A percentile compares a stretch with the other conserved stretches of the same genome.
phyloP scores from a whole-genome alignment of 805 yeast genomes.

The Yamadazyma laniorum region DNA sequence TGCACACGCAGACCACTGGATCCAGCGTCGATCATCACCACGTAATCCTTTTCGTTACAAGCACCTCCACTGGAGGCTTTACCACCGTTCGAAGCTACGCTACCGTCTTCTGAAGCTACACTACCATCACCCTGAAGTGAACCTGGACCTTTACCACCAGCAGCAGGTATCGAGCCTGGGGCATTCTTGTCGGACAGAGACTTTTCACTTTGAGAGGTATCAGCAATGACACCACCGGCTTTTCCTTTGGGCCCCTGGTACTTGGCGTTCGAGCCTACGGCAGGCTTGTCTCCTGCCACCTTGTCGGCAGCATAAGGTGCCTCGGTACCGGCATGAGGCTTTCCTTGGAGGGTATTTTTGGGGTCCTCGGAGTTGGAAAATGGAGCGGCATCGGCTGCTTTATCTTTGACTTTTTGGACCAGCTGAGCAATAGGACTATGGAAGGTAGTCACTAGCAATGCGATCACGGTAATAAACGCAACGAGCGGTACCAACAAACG shows the following conservation, averaged over 20 bases:
- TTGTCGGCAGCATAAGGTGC: conserved; percentile 32
- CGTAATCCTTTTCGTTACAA: conserved; percentile 57
- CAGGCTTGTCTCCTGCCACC: conserved; percentile 11
- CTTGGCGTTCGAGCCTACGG: neutral
- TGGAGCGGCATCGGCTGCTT: conserved; percentile 21
- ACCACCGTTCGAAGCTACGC: neutral
- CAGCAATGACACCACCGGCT: conserved; percentile 24
- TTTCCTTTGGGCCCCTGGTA: conserved; percentile 13
- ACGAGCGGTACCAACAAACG: conserved; percentile 53
- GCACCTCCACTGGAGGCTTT: conserved; percentile 3
- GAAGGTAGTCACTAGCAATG: conserved; percentile 49
- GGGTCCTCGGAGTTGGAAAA: conserved; percentile 20
- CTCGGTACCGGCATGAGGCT: conserved; percentile 32
- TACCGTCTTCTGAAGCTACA: neutral
- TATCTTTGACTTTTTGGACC: conserved; percentile 29
- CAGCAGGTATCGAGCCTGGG: conserved; percentile 6
- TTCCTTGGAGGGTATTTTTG: conserved; percentile 31
- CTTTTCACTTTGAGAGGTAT: conserved; percentile 21
- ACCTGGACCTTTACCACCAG: conserved; percentile 1
- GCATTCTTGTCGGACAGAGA: conserved; percentile 13
- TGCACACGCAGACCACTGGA: conserved; percentile 97
- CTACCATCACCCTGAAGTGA: neutral
- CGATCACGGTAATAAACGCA: conserved; percentile 48
- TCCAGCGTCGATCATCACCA: conserved; percentile 96
- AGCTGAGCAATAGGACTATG: conserved; percentile 28